Conservation (phyloP, 169 alveolate genomes). For the Neospora caninum region DNA sequence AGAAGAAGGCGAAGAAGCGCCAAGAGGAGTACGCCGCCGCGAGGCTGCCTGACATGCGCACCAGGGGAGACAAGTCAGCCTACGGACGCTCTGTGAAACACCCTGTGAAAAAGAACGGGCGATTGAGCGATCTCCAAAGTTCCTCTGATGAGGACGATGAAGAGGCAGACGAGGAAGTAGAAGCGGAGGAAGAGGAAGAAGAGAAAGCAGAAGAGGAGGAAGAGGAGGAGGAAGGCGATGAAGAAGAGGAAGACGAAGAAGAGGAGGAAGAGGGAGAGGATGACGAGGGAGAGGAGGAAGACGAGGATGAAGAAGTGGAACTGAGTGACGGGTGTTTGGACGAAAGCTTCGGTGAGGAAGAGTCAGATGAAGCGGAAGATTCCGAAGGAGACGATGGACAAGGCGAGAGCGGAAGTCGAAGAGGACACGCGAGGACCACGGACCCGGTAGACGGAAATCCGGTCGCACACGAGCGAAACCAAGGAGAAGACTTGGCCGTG, state of each 20-base stretch:
- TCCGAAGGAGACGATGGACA: not conserved
- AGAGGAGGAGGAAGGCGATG: not conserved
- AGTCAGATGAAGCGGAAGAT: not conserved
- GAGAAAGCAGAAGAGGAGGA: not conserved
- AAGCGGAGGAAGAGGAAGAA: not conserved
- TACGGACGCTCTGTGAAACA: not conserved
- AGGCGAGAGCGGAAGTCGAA: not conserved
- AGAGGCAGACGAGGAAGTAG: not conserved
- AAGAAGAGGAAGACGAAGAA: not conserved
- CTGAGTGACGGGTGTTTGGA: conserved; percentile 2
- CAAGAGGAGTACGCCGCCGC: not conserved
- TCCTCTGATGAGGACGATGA: not conserved
- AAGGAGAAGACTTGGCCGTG: not conserved
- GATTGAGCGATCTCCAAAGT: not conserved
- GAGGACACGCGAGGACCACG: not conserved
- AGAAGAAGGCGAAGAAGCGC: not conserved
- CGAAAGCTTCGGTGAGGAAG: not conserved
- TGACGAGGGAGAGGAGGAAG: not conserved
- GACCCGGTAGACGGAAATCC: not conserved
- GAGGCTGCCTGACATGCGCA: not conserved
- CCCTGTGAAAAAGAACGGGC: not conserved
- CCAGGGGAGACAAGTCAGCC: not conserved
- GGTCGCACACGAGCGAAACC: not conserved
- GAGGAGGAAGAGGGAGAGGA: not conserved
- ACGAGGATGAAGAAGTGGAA: not conserved